These are phyloP conservation scores for Stagonosporopsis rhizophila DNA, from an alignment of 2,329 filamentous ascomycete species.

Conservation along the genomic window DNA sequence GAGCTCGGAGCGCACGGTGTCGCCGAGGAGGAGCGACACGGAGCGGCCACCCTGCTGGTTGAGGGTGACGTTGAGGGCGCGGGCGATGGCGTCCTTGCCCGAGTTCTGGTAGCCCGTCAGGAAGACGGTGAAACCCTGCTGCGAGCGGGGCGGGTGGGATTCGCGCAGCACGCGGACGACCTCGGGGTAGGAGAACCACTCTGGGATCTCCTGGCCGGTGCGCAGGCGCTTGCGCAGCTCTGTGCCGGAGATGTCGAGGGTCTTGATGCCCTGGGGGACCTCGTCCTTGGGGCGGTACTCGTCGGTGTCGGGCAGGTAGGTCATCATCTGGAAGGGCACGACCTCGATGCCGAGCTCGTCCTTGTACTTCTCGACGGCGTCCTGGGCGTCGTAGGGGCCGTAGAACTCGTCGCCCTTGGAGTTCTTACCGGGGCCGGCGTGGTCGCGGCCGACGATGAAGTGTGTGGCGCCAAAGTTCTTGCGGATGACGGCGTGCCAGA, in stretches of 20 bases:
- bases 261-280: slow-evolving; percentile 82
- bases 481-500: slow-evolving; percentile 99
- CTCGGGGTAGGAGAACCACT: slow-evolving; percentile 99
- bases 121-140: slow-evolving; percentile 98
- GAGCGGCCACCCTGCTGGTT: slow-evolving; percentile 97
- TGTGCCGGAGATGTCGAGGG: slow-evolving; percentile 64
- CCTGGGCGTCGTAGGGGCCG: slow-evolving; percentile 95
- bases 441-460: slow-evolving; percentile 98
- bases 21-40: slow-evolving; percentile 91
- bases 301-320: slow-evolving; percentile 95
- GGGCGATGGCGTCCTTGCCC: slow-evolving; percentile 95
- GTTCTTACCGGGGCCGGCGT: slow-evolving; percentile 98
- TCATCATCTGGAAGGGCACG: slow-evolving; percentile 99
- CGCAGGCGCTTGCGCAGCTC: slow-evolving; percentile 92
- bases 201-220: slow-evolving; percentile 92
- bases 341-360: slow-evolving; percentile 98
- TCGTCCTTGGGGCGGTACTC: slow-evolving; percentile 95
- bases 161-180: slow-evolving; percentile 96
- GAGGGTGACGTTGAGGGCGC: slow-evolving; percentile 93
- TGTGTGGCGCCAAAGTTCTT: slow-evolving; percentile 99
- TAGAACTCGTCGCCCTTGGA: slow-evolving; percentile 97
- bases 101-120: slow-evolving; percentile 96
- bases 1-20: slow-evolving; percentile 92
- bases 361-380: slow-evolving; percentile 94
- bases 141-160: slow-evolving; percentile 88